A percentile compares a stretch with the other conserved stretches of the same genome.
Conservation (phyloP, 306 rosid genomes). For the Acacia acuminata region DNA sequence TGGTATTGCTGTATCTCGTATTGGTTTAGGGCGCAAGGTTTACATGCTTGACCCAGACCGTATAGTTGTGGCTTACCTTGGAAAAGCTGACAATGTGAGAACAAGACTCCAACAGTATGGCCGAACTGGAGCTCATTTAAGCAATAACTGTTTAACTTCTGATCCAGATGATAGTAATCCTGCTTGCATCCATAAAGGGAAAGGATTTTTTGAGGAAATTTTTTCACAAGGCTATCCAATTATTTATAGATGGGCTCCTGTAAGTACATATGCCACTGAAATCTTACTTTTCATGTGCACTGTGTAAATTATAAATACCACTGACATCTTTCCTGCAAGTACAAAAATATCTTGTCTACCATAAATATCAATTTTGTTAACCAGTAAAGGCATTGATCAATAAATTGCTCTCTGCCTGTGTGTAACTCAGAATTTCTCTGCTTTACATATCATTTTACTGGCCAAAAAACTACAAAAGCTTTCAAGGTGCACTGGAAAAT, state of each 20-base stretch:
- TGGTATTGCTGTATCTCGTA: conserved; percentile 48
- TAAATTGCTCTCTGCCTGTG: not conserved
- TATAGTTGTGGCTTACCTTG: conserved; percentile 69
- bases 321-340: not conserved
- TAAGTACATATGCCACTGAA: conserved; percentile 42
- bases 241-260: conserved; percentile 86
- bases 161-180: conserved; percentile 4
- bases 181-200: conserved; percentile 41
- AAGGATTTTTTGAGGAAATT: conserved; percentile 60
- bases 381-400: not conserved
- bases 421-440: not conserved
- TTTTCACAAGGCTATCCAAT: conserved; percentile 62
- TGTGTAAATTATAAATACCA: not conserved
- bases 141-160: conserved; percentile 24
- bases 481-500: not conserved
- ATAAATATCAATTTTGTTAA: not conserved
- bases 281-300: not conserved
- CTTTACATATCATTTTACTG: not conserved
- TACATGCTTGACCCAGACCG: conserved; percentile 44
- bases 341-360: not conserved
- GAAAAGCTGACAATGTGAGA: conserved; percentile 77
- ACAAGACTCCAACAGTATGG: conserved; percentile 72
- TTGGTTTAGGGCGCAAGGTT: conserved; percentile 53
- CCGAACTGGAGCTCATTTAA: conserved; percentile 75
- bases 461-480: not conserved